These are phyloP conservation scores for Sclerotinia sclerotiorum DNA, from an alignment of 2,329 filamentous ascomycete species.

Conservation along the genomic window DNA sequence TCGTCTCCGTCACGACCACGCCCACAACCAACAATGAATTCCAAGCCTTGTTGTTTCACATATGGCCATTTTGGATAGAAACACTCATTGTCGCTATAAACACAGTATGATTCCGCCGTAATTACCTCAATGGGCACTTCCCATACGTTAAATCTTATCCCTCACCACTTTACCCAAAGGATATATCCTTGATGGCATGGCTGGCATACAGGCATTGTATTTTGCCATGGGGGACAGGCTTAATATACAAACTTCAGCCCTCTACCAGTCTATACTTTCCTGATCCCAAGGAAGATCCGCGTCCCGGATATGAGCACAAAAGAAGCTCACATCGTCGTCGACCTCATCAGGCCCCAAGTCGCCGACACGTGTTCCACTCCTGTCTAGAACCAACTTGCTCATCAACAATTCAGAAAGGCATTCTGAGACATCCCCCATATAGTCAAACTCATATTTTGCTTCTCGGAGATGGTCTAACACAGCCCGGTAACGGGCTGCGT, in stretches of 20 bases:
- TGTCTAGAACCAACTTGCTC: not conserved
- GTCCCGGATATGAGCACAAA: constrained; percentile 17
- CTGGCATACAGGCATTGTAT: not conserved
- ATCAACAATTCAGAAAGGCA: not conserved
- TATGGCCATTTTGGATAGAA: not conserved
- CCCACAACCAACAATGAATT: not conserved
- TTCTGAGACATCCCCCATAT: no score
- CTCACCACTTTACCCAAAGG: not conserved
- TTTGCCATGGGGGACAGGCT: not conserved
- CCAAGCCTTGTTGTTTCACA: not conserved
- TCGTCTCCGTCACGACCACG: not conserved
- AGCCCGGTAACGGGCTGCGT: not conserved
- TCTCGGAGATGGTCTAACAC: not conserved
- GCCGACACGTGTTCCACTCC: not conserved
- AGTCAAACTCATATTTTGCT: no score
- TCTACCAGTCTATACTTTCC: not conserved
- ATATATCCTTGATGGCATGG: not conserved
- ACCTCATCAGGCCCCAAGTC: not conserved
- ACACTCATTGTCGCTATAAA: no score
- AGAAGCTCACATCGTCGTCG: not conserved
- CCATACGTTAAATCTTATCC: not conserved
- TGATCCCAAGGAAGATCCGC: constrained; percentile 25
- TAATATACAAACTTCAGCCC: not conserved
- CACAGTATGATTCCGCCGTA: no score
- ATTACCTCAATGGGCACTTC: no score